These are phyloP conservation scores for Inga laurina DNA, from an alignment of 306 rosid genomes.

Conservation along the genomic window DNA sequence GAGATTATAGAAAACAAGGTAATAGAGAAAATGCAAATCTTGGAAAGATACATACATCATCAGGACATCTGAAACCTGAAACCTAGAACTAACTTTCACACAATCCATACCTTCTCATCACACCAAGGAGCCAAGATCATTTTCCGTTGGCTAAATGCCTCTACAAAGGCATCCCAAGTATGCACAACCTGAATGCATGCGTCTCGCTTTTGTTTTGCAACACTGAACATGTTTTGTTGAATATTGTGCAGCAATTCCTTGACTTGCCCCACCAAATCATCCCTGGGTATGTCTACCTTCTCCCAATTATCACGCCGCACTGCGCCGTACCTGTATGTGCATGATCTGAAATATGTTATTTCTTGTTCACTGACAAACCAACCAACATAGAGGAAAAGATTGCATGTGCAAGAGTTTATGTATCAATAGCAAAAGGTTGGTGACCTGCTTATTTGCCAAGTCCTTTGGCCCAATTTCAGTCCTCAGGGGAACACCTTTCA, in stretches of 20 bases:
- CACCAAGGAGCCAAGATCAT: constrained; percentile 80
- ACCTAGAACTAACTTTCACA: background rate
- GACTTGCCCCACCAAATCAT: constrained; percentile 50
- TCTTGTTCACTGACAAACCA: background rate
- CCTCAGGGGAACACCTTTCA: constrained; percentile 97
- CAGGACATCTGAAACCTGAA: background rate
- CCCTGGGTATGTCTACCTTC: constrained; percentile 34
- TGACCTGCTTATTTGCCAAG: constrained; percentile 80
- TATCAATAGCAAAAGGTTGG: background rate
- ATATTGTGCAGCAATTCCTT: constrained; percentile 42
- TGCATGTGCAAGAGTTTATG: constrained; percentile 3
- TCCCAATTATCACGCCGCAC: constrained; percentile 61
- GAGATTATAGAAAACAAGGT: background rate
- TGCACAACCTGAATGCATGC: constrained; percentile 43
- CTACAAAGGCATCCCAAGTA: constrained; percentile 66
- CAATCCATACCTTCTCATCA: constrained; percentile 58
- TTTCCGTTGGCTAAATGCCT: constrained; percentile 54
- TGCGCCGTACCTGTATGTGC: constrained; percentile 44
- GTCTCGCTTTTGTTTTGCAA: constrained; percentile 53
- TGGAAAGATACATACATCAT: background rate
- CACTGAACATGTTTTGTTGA: constrained; percentile 55
- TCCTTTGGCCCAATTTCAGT: constrained; percentile 95
- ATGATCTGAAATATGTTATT: background rate
- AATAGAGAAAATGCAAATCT: background rate
- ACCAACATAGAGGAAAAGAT: constrained; percentile 16